Percentiles rank a stretch among this genome's conserved stretches.
phyloP scores from a whole-genome alignment of 768 basidiomycete genomes.

The Macrolepiota dolichaula region DNA sequence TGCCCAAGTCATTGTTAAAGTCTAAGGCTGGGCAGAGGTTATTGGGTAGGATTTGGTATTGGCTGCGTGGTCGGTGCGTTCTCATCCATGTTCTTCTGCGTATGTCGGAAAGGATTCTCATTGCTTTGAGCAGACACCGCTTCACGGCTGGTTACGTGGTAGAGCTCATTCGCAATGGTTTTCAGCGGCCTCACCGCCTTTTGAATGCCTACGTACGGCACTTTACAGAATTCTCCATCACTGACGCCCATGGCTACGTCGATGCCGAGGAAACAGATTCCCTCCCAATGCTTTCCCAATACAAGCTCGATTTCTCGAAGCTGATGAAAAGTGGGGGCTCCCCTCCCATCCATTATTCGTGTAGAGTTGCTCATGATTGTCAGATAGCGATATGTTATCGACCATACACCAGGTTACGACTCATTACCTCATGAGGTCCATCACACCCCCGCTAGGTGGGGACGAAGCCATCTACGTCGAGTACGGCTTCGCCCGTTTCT shows the following conservation, averaged over 20 bases:
- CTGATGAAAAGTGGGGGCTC: conserved; percentile 38
- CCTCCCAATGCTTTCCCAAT: conserved; percentile 31
- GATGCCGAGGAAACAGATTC: conserved; percentile 24
- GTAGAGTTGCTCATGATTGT: background rate
- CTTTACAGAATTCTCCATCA: conserved; percentile 35
- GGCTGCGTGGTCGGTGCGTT: conserved; percentile 42
- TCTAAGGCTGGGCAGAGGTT: conserved; percentile 28
- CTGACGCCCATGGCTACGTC: conserved; percentile 31
- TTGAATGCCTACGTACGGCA: conserved; percentile 39
- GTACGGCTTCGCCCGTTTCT: conserved; percentile 43
- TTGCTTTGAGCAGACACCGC: conserved; percentile 41
- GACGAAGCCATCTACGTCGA: conserved; percentile 39
- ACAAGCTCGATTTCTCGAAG: conserved; percentile 38
- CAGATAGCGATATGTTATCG: conserved; percentile 34
- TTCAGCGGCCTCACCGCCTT: conserved; percentile 34
- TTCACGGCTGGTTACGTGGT: conserved; percentile 42
- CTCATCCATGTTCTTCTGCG: no score
- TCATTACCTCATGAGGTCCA: conserved; percentile 40
- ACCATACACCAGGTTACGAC: conserved; percentile 36
- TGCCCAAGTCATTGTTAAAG: conserved; percentile 28
- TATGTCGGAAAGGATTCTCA: no score
- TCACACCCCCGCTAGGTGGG: conserved; percentile 32
- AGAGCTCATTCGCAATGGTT: conserved; percentile 35
- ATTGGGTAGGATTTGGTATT: conserved; percentile 38
- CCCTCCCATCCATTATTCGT: background rate